Evolutionary conservation across 2,329 filamentous ascomycete species (phyloP).

Genomic region (Endocalyx cinctus): DNA sequence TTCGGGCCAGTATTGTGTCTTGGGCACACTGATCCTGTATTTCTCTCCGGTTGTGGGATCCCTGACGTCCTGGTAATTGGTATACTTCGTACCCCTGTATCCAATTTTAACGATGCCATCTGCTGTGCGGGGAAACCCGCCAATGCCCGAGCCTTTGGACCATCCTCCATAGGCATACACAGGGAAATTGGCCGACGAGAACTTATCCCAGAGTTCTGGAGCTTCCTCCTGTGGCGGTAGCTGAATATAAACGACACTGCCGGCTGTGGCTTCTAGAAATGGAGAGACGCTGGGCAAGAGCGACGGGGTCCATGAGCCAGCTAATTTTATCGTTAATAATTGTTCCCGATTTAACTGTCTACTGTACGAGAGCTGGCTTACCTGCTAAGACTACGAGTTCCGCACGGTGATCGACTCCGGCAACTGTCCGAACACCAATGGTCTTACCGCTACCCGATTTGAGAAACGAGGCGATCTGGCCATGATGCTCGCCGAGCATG

Average conservation of each 20-base stretch:
- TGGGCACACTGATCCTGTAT: slow-evolving; percentile 19
- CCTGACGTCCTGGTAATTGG: slow-evolving; percentile 16
- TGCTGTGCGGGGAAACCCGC: slow-evolving; percentile 42
- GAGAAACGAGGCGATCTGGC: slow-evolving; percentile 27
- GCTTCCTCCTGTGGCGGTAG: slow-evolving; percentile 29
- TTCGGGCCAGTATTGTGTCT: slow-evolving; percentile 14
- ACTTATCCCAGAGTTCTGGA: slow-evolving; percentile 31
- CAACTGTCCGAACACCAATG: slow-evolving; percentile 4
- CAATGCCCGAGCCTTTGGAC: slow-evolving; percentile 37
- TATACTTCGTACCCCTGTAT: slow-evolving; percentile 46
- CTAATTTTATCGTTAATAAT: slow-evolving; percentile 20
- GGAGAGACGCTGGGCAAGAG: slow-evolving; percentile 13
- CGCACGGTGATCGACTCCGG: slow-evolving; percentile 5
- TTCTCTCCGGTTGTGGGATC: slow-evolving; percentile 3
- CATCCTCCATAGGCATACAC: slow-evolving; percentile 36
- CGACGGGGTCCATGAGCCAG: slow-evolving; percentile 17
- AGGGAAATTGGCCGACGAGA: slow-evolving; percentile 40
- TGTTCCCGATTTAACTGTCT: slow-evolving; percentile 10
- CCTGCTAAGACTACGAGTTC: slow-evolving; percentile 9
- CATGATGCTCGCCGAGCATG: slow-evolving; percentile 28
- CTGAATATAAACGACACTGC: slow-evolving; percentile 26
- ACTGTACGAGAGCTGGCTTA: slow-evolving; percentile 2
- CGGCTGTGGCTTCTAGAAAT: slow-evolving; percentile 19
- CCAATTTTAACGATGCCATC: slow-evolving; percentile 44
- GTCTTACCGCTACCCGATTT: slow-evolving; percentile 5